phyloP scores from a whole-genome alignment of 2,329 filamentous ascomycete species.

The Cladosporium sp. region DNA sequence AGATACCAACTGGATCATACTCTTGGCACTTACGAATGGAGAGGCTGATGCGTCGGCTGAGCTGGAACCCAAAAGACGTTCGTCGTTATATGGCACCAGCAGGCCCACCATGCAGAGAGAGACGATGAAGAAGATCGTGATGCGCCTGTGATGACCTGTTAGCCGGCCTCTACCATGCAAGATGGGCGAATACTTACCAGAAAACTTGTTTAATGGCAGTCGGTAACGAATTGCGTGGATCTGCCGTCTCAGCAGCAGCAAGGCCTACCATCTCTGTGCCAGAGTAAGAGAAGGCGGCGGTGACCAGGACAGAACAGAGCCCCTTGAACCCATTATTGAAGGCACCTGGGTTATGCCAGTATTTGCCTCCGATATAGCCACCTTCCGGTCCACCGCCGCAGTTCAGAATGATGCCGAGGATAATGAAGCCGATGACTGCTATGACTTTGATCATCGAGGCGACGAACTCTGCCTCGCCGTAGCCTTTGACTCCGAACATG shows the following conservation, averaged over 20 bases:
- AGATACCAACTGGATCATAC: too few relatives aligned
- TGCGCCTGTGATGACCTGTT: too few relatives aligned
- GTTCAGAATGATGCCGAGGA: conserved; percentile 82
- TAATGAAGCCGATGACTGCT: conserved; percentile 83
- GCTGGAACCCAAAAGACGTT: conserved; percentile 52
- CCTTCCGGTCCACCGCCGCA: conserved; percentile 70
- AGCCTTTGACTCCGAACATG: conserved; percentile 25
- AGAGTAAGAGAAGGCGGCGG: conserved; percentile 70
- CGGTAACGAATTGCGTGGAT: conserved; percentile 75
- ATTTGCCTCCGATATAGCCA: conserved; percentile 74
- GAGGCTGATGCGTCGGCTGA: conserved; percentile 69
- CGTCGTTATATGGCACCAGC: conserved; percentile 70
- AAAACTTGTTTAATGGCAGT: conserved; percentile 91
- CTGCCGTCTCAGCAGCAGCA: conserved; percentile 73
- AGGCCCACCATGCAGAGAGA: conserved; percentile 77
- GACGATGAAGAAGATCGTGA: conserved; percentile 49
- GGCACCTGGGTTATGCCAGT: conserved; percentile 69
- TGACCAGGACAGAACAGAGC: conserved; percentile 74
- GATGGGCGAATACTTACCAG: conserved; percentile 56
- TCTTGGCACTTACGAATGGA: too few relatives aligned
- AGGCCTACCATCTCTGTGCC: conserved; percentile 74
- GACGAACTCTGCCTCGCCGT: conserved; percentile 27
- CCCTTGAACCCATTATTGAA: conserved; percentile 82
- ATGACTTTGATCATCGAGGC: conserved; percentile 63
- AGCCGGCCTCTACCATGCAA: conserved; percentile 65